These are phyloP conservation scores for Pleurotus platypus DNA, from an alignment of 768 basidiomycete species.

Conservation along the genomic window DNA sequence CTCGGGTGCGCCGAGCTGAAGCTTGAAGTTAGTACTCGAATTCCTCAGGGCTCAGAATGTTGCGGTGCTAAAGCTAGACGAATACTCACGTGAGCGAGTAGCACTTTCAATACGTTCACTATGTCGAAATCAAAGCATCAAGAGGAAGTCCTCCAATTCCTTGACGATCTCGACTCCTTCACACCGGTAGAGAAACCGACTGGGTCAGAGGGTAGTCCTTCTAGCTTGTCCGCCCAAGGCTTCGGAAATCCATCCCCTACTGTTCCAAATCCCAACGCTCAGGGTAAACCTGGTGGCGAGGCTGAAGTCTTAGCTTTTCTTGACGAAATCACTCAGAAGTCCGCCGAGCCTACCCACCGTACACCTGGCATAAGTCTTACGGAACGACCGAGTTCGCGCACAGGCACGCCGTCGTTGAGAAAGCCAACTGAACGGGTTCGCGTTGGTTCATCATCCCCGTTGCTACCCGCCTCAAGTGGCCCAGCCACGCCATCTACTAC, in stretches of 20 bases:
- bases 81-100: neutral
- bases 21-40: neutral
- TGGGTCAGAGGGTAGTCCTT: conserved; percentile 12
- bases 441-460: conserved; percentile 33
- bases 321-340: conserved; percentile 93
- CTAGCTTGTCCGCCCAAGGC: conserved; percentile 12
- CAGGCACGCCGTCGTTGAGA: conserved; percentile 66
- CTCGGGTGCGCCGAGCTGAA: conserved; percentile 2
- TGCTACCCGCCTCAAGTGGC: neutral
- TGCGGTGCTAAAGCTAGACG: neutral
- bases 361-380: conserved; percentile 43
- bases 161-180: conserved; percentile 91
- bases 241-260: conserved; percentile 18
- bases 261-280: conserved; percentile 28
- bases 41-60: neutral
- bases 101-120: conserved; percentile 23
- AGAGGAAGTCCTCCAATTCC: conserved; percentile 87
- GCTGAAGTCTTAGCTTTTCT: conserved; percentile 86
- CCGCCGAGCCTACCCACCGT: conserved; percentile 65
- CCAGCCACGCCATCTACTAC: conserved; percentile 10
- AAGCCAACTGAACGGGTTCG: conserved; percentile 61
- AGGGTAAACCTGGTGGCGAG: conserved; percentile 50
- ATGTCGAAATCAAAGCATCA: conserved; percentile 69
- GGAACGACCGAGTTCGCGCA: conserved; percentile 57
- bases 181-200: conserved; percentile 31